Conservation (phyloP, 257 asterid genomes). For the Plantago elongata region DNA sequence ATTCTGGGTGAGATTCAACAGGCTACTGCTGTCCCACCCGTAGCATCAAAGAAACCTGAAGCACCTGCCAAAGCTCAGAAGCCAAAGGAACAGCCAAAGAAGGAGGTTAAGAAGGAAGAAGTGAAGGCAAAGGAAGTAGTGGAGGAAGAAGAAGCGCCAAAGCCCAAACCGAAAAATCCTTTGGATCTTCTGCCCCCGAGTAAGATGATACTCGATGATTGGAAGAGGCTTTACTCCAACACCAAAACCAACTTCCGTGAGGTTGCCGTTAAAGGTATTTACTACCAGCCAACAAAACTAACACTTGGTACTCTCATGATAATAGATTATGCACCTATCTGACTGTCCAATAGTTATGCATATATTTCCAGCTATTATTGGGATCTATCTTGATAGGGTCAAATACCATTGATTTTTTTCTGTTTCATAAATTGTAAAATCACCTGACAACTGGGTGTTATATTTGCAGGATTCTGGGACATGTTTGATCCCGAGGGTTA, state of each 20-base stretch:
- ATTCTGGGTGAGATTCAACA: slow-evolving; percentile 55
- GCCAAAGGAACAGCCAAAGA: slow-evolving; percentile 60
- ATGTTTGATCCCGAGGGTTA: slow-evolving; percentile 96
- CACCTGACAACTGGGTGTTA: not conserved
- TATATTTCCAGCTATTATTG: too few relatives aligned
- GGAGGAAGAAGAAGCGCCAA: slow-evolving; percentile 63
- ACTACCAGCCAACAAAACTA: not conserved
- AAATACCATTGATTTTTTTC: not conserved
- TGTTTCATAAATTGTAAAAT: not conserved
- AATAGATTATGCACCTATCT: too few relatives aligned
- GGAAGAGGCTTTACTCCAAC: slow-evolving; percentile 98
- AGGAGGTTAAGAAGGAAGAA: slow-evolving; percentile 55
- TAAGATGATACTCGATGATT: slow-evolving; percentile 78
- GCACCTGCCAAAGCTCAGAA: slow-evolving; percentile 60
- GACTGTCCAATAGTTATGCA: too few relatives aligned
- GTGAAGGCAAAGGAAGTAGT: slow-evolving; percentile 39
- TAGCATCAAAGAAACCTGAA: slow-evolving; percentile 51
- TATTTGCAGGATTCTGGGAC: slow-evolving; percentile 81
- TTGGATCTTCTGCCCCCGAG: slow-evolving; percentile 96
- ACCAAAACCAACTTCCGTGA: slow-evolving; percentile 93
- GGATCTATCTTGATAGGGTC: too few relatives aligned
- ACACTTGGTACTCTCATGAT: too few relatives aligned
- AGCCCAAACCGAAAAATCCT: slow-evolving; percentile 89
- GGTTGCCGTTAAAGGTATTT: slow-evolving; percentile 79
- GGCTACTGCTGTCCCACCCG: slow-evolving; percentile 50